Conservation (phyloP, 2,329 filamentous ascomycete genomes). For the Epichloe baconii region DNA sequence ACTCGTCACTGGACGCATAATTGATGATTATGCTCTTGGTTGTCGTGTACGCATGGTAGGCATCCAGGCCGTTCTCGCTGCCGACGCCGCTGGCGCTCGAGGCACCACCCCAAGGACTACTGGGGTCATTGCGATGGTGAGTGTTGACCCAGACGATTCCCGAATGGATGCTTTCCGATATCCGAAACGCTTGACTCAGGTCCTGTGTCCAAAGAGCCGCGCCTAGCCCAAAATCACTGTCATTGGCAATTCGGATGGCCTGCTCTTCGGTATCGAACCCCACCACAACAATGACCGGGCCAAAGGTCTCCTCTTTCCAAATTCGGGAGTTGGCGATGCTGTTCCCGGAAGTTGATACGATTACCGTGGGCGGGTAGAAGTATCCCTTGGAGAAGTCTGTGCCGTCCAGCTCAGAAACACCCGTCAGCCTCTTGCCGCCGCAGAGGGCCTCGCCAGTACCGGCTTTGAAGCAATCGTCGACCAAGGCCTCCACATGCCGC, state of each 20-base stretch:
- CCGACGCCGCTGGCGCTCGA: conserved; percentile 52
- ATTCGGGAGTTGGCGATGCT: conserved; percentile 57
- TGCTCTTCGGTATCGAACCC: conserved; percentile 65
- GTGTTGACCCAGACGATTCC: conserved; percentile 47
- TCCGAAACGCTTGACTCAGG: conserved; percentile 61
- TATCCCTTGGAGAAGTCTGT: conserved; percentile 45
- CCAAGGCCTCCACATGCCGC: conserved; percentile 52
- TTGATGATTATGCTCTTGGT: conserved; percentile 59
- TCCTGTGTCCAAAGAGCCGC: conserved; percentile 66
- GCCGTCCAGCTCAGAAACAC: conserved; percentile 34
- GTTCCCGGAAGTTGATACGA: conserved; percentile 38
- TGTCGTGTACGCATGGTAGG: conserved; percentile 44
- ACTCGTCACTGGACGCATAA: conserved; percentile 44
- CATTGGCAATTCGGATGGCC: conserved; percentile 57
- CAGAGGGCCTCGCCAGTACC: conserved; percentile 22
- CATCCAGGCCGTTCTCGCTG: conserved; percentile 59
- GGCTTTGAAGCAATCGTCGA: conserved; percentile 46
- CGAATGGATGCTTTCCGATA: conserved; percentile 56
- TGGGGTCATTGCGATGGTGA: conserved; percentile 60
- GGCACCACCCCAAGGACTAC: conserved; percentile 56
- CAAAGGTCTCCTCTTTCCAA: conserved; percentile 72
- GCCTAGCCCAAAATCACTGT: conserved; percentile 63
- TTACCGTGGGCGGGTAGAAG: conserved; percentile 71
- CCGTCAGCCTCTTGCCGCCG: conserved; percentile 36
- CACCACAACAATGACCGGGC: conserved; percentile 62